phyloP scores from a whole-genome alignment of 1,139 yeast species.

The Geotrichum macrosporum region DNA sequence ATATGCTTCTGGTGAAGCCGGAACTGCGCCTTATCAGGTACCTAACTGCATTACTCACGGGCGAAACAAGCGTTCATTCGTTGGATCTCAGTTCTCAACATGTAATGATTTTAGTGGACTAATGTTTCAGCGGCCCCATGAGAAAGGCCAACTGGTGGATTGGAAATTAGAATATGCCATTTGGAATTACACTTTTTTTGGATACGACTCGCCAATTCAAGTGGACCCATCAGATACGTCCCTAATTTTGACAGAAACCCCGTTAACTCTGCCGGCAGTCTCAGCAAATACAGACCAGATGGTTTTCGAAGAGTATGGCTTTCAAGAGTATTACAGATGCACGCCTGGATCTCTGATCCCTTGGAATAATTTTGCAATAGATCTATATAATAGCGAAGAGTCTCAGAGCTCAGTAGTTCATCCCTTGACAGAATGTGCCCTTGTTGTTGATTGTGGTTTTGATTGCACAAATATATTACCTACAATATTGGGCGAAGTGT shows the following conservation, averaged over 20 bases:
- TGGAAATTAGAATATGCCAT: conserved; percentile 93
- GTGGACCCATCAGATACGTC: conserved; percentile 48
- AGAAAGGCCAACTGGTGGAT: conserved; percentile 75
- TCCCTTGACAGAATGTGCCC: conserved; percentile 54
- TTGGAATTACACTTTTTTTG: conserved; percentile 75
- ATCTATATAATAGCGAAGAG: conserved; percentile 5
- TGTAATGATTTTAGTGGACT: conserved; percentile 75
- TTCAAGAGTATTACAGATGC: conserved; percentile 59
- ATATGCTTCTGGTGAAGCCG: conserved; percentile 37
- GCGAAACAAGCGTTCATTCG: conserved; percentile 61
- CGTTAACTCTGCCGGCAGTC: conserved; percentile 75
- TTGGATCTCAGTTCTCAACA: conserved; percentile 64
- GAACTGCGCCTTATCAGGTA: conserved; percentile 45
- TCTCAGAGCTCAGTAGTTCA: conserved; percentile 13
- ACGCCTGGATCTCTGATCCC: conserved; percentile 69
- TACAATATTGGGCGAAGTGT: conserved; percentile 69
- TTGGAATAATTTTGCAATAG: conserved; percentile 43
- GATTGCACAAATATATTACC: conserved; percentile 87
- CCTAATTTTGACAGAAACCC: conserved; percentile 67
- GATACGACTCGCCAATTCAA: conserved; percentile 37
- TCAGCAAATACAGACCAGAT: conserved; percentile 88
- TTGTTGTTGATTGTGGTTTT: conserved; percentile 85
- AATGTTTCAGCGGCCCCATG: conserved; percentile 74
- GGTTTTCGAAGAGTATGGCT: conserved; percentile 89
- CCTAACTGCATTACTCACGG: conserved; percentile 72